phyloP scores from a whole-genome alignment of 805 yeast species.

The Blastobotrys mokoenaii region DNA sequence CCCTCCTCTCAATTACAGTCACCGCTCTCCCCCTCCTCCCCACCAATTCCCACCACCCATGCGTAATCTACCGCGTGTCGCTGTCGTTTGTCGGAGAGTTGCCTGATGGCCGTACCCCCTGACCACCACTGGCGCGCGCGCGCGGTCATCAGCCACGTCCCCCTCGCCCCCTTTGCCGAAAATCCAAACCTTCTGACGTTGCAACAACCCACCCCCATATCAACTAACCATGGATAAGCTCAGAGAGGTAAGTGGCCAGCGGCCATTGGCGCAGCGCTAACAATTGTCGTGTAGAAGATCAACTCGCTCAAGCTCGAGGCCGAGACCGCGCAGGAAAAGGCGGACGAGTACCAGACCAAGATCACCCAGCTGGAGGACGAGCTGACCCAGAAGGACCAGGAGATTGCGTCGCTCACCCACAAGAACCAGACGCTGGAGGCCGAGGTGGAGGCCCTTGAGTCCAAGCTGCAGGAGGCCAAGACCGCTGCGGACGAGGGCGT shows the following conservation, averaged over 20 bases:
- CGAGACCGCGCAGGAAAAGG: conserved; percentile 95
- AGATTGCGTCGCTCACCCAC: conserved; percentile 84
- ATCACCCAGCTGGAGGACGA: conserved; percentile 91
- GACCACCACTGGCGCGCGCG: not conserved
- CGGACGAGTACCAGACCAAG: conserved; percentile 74
- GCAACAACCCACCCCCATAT: not conserved
- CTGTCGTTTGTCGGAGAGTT: not conserved
- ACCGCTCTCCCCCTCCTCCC: no score
- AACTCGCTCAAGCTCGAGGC: conserved; percentile 87
- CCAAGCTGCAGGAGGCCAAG: conserved; percentile 66
- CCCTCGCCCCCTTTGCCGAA: not conserved
- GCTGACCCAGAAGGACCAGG: conserved; percentile 85
- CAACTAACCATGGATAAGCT: conserved; percentile 37
- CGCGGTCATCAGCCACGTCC: not conserved
- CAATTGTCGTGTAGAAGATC: conserved; percentile 50
- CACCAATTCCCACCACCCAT: no score
- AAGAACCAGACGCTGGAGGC: conserved; percentile 85
- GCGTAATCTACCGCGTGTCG: no score
- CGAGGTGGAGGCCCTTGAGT: conserved; percentile 65
- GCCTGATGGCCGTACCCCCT: not conserved
- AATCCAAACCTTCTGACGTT: not conserved
- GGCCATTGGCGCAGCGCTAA: not conserved
- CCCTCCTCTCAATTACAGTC: no score
- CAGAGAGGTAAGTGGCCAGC: conserved; percentile 40
- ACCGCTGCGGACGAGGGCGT: conserved; percentile 85